Conservation (phyloP, 768 basidiomycete genomes). For the Boletus reticuloceps region DNA sequence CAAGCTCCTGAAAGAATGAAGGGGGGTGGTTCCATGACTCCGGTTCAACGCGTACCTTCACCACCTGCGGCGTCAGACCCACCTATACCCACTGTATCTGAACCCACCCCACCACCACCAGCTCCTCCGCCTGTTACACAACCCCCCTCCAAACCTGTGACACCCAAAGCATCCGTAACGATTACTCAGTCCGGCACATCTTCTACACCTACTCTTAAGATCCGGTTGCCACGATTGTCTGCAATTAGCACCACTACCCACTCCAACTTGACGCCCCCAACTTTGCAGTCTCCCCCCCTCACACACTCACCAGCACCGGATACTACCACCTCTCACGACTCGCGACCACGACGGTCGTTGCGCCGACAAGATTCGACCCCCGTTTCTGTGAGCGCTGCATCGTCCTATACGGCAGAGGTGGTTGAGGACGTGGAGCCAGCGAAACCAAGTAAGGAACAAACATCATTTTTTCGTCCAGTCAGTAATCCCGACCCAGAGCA, state of each 20-base stretch:
- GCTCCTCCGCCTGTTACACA: conserved; percentile 11
- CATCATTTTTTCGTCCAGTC: not conserved
- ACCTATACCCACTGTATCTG: conserved; percentile 16
- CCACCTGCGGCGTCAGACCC: conserved; percentile 6
- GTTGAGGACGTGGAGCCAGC: conserved; percentile 23
- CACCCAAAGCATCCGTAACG: conserved; percentile 34
- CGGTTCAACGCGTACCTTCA: conserved; percentile 14
- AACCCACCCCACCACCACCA: conserved; percentile 5
- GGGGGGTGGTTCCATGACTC: conserved; percentile 6
- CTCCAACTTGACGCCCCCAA: conserved; percentile 16
- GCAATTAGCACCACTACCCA: conserved; percentile 28
- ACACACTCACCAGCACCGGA: conserved; percentile 24
- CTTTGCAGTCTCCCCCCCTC: conserved; percentile 21
- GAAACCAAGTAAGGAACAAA: conserved; percentile 28
- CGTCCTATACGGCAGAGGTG: conserved; percentile 30
- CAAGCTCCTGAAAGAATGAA: conserved; percentile 17
- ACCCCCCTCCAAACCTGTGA: conserved; percentile 21
- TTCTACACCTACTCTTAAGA: conserved; percentile 34
- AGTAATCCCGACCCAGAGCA: conserved; percentile 15
- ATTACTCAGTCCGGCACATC: conserved; percentile 33
- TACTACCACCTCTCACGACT: conserved; percentile 16
- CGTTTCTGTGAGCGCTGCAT: conserved; percentile 31
- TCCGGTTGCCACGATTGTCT: conserved; percentile 31
- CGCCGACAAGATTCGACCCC: conserved; percentile 30
- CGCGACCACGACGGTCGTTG: conserved; percentile 27